Evolutionary conservation across 345 rosid species (phyloP).

Genomic region (Tarenaya hassleriana): DNA sequence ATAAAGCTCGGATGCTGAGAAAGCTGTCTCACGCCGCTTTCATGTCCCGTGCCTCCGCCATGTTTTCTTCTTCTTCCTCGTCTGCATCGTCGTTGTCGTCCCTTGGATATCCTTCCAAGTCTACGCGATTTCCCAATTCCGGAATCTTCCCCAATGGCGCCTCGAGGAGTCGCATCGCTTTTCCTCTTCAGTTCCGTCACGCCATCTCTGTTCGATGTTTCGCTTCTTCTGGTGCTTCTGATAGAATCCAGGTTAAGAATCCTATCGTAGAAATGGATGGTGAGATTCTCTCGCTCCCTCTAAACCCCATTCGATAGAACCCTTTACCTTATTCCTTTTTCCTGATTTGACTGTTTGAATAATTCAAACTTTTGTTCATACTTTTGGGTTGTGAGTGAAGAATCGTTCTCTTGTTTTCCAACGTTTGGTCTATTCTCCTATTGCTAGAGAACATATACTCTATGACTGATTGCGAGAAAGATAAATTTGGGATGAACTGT

Average conservation of each 20-base stretch:
- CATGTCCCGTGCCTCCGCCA: slow-evolving; percentile 23
- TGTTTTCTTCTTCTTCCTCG: slow-evolving; percentile 25
- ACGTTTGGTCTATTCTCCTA: too few relatives aligned
- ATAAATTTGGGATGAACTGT: too few relatives aligned
- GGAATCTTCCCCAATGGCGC: slow-evolving; percentile 19
- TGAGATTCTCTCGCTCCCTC: slow-evolving; percentile 23
- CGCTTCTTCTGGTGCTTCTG: slow-evolving; percentile 37
- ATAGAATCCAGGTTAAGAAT: slow-evolving; percentile 44
- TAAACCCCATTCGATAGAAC: background rate
- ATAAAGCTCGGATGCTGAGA: slow-evolving; percentile 23
- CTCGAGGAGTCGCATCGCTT: slow-evolving; percentile 27
- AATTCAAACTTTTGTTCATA: too few relatives aligned
- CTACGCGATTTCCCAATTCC: slow-evolving; percentile 21
- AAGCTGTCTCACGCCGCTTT: slow-evolving; percentile 23
- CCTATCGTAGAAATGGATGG: slow-evolving; percentile 70
- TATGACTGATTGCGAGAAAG: too few relatives aligned
- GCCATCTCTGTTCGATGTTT: slow-evolving; percentile 40
- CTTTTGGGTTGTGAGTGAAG: too few relatives aligned
- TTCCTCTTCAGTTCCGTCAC: slow-evolving; percentile 24
- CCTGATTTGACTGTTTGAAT: background rate
- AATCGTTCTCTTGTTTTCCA: too few relatives aligned
- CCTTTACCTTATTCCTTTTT: background rate
- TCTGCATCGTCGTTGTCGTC: slow-evolving; percentile 23
- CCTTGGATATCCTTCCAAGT: slow-evolving; percentile 23
- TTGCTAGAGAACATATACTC: too few relatives aligned